phyloP scores from a whole-genome alignment of 495 filamentous ascomycete genomes.

The Tuber calosporum region DNA sequence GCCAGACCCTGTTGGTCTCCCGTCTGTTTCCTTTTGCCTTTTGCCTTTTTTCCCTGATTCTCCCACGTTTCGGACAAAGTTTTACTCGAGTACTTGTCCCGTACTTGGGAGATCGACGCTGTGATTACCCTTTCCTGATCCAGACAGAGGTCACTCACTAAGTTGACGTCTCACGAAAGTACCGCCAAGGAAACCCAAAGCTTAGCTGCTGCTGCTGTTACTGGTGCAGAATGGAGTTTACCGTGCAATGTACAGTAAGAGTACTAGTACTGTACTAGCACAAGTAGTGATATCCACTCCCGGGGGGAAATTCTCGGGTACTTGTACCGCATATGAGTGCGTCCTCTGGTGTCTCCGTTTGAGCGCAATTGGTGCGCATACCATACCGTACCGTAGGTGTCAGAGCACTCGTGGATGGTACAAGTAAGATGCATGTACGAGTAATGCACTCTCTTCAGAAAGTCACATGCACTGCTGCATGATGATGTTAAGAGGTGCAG shows the following conservation, averaged over 20 bases:
- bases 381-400: neutral
- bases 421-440: neutral
- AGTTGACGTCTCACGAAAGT: neutral
- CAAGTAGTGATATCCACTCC: neutral
- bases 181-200: neutral
- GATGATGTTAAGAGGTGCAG: neutral
- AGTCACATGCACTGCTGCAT: neutral
- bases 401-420: neutral
- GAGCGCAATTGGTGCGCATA: neutral
- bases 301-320: neutral
- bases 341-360: neutral
- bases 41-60: neutral
- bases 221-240: neutral
- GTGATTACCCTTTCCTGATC: neutral
- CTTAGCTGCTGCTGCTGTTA: neutral
- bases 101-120: neutral
- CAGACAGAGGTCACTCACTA: neutral
- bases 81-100: too few relatives aligned
- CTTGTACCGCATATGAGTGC: neutral
- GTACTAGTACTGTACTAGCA: too few relatives aligned
- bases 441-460: too few relatives aligned
- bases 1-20: neutral
- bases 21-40: neutral
- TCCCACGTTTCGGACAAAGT: neutral
- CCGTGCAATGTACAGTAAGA: neutral